These are phyloP conservation scores for Xylariaceae sp. DNA, from an alignment of 2,329 filamentous ascomycete species.

Conservation along the genomic window DNA sequence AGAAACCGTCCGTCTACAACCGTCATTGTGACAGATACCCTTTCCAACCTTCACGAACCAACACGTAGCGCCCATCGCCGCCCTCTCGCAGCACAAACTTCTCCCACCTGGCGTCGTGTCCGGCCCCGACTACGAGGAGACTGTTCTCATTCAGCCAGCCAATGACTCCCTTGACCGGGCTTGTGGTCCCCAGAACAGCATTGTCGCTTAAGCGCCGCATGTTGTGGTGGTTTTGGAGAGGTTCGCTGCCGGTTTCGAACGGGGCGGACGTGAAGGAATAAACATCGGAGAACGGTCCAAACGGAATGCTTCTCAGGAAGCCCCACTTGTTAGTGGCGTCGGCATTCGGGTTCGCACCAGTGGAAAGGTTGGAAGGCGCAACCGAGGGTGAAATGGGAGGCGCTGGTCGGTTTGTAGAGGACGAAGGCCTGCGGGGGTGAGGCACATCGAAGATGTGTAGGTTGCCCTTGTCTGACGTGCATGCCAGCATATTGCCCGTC, in stretches of 20 bases:
- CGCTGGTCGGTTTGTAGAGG: constrained; percentile 14
- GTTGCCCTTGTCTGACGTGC: constrained; percentile 94
- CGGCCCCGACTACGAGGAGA: constrained; percentile 72
- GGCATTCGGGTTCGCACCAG: constrained; percentile 31
- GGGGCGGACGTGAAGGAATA: constrained; percentile 78
- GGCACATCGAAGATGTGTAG: constrained; percentile 90
- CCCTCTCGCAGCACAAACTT: constrained; percentile 69
- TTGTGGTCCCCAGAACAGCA: constrained; percentile 44
- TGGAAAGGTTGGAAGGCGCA: constrained; percentile 13
- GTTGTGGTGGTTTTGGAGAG: constrained; percentile 38
- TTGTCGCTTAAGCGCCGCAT: constrained; percentile 20
- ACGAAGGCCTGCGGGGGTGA: constrained; percentile 38
- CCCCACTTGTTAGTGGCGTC: constrained; percentile 73
- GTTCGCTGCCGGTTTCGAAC: constrained; percentile 80
- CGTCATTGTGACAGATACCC: constrained; percentile 52
- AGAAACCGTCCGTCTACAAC: neutral
- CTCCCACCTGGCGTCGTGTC: constrained; percentile 79
- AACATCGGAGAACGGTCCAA: constrained; percentile 85
- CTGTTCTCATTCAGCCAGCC: constrained; percentile 76
- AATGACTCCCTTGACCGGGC: constrained; percentile 74
- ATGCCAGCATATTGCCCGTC: constrained; percentile 71
- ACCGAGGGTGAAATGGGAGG: constrained; percentile 15
- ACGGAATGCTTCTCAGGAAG: constrained; percentile 72
- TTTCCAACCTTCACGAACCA: constrained; percentile 75
- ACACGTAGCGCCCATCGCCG: constrained; percentile 60